phyloP scores from a whole-genome alignment of 2,329 filamentous ascomycete species.

The Trichoderma breve region DNA sequence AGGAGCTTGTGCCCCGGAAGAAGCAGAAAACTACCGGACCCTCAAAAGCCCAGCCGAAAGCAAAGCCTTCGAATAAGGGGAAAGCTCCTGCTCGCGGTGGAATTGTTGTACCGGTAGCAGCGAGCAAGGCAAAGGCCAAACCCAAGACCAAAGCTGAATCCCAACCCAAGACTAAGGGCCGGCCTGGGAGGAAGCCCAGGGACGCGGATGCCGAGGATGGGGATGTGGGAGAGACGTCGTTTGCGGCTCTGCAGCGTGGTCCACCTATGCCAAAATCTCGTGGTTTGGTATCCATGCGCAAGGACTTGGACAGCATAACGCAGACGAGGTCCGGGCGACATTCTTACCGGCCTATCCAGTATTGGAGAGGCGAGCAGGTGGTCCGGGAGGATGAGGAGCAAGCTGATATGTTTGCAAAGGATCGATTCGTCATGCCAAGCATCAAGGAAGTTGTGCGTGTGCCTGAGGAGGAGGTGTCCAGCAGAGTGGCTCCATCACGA shows the following conservation, averaged over 20 bases:
- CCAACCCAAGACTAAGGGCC: conserved; percentile 30
- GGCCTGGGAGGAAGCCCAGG: conserved; percentile 29
- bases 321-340: conserved; percentile 74
- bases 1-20: conserved; percentile 28
- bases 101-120: background rate
- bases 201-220: conserved; percentile 29
- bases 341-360: conserved; percentile 75
- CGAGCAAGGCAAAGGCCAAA: conserved; percentile 16
- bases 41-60: conserved; percentile 27
- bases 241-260: conserved; percentile 50
- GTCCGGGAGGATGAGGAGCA: conserved; percentile 64
- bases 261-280: conserved; percentile 56
- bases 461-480: conserved; percentile 51
- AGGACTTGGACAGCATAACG: conserved; percentile 45
- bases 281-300: conserved; percentile 53
- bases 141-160: conserved; percentile 14
- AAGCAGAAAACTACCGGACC: conserved; percentile 28
- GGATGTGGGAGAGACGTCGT: conserved; percentile 48
- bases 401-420: conserved; percentile 43
- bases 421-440: conserved; percentile 59
- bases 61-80: background rate
- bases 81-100: conserved; percentile 6
- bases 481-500: conserved; percentile 23
- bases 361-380: conserved; percentile 81
- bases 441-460: conserved; percentile 77